Evolutionary conservation across 208 protist species (phyloP), one percentile per base, ranked within the genome.

Genomic region (Naegleria fowleri): DNA sequence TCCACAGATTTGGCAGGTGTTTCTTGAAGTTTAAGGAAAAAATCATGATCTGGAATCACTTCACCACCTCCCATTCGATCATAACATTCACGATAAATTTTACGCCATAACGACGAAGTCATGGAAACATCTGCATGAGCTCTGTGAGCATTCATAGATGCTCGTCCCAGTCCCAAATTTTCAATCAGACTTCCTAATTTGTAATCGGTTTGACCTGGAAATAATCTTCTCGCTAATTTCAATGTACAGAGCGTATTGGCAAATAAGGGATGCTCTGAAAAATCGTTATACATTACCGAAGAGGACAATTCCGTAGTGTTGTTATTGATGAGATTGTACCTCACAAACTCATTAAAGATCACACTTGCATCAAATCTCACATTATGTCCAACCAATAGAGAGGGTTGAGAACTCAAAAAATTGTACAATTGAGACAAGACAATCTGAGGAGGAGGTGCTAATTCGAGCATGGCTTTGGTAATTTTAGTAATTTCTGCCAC

Each of bases 401-500:
- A 79, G 19, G 67, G 67, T 79, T 79, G 67, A 36, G 67, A 79
- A 36, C 67, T 79, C 29, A 79, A 79, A 79, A 79, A 79, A 79
- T 36, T 29, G 36, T 79, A 79, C n/a, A 79, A 79, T 79, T 79
- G 67, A 36, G 67, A 79, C 7, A 79, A 5, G 9, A 79, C 67
- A 36, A 79, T 79, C 36, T 79, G 16, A 13, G 67, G 67, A 36
- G 67, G 67, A 36, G 67, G 67, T 36, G 67, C 13, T 5, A 79
- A 33, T 6, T 79, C 29, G 9, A 79, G 7, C 67, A 79, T 79
- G 29, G 16, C 29, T 79, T 79, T 29, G 7, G 16, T 79, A 36
- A 79, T 79, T 13, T 79, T 79, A 36, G 67, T 79, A 36, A 79
- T 79, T 36, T 79, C 29, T 36, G 6, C 25, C 9, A 79, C 25